Evolutionary conservation across 495 filamentous ascomycete genomes (phyloP), one percentile per base, ranked within the genome.

Genomic region (Podospora pseudopauciseta): DNA sequence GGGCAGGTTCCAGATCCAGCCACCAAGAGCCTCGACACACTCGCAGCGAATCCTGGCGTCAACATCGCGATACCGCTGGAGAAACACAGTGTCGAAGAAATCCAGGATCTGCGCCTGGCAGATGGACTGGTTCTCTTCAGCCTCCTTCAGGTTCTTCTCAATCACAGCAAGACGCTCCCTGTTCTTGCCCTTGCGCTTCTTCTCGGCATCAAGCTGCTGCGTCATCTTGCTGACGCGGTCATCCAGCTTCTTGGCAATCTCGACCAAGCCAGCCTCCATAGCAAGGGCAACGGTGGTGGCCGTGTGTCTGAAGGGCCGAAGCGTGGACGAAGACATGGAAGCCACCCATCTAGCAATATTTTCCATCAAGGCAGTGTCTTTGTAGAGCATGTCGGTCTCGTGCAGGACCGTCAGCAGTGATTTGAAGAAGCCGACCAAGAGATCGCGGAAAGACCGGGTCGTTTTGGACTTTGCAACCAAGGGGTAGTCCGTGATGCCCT

Each of bases 1-100:
- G 6, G 93, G 91, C 53, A 95, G 87, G 18, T 84, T 87, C 70
- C 86, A 84, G 72, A 98, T 93, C 95, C 95, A 99, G 34, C 86
- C 84, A 53, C 93, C 92, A 26, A 99, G 83, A 7, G 92, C 92
- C 63, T 88, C 85, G 58, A 96, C 86, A 73, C 93, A 96, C 68
- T 96, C 92, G 2, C 87, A 85, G 49, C 95, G 87, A 64, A 99
- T 96, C 68, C 83, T 90, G 1, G 91, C 86, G 77, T 99, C 95
- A 23, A 97, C 86, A 70, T 99, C 95, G 44, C 95, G 92, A 76
- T 97, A 98, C 28, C 95, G 91, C 77, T 98, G 93, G 32, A 97
- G 88, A 71, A 95, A 99, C 30, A 97, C 88, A 16, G 91, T 90
- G 66, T 97, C 90, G 70, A 97, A 93, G 64, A 91, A 88, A 72